Evolutionary conservation across 257 asterid genomes (phyloP), one percentile per base, ranked within the genome.

Genomic region (Nicotiana knightiana): DNA sequence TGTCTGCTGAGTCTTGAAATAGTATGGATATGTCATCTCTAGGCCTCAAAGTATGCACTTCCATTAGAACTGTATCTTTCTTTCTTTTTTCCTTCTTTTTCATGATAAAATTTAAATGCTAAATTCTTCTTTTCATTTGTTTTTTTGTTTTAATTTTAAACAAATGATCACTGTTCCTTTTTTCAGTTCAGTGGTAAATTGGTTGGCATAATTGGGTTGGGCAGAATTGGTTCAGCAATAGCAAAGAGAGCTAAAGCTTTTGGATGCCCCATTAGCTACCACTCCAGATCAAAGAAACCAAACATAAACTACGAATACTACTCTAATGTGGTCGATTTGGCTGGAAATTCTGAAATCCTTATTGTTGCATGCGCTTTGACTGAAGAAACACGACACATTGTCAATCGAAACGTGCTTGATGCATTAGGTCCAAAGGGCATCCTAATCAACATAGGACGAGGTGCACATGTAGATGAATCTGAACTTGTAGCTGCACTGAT

Each of bases 191-290:
- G 90, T 79, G 98, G 96, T 46, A 93, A 92, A 86, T 84, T 89
- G 51, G 86, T 94, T 9, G 98, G 97, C 70, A 91, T 94, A 80
- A 76, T 93, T 24, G 97, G 98, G 67, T 77, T 94, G 83, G 98
- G 98, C 77, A 90, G 97, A 84, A 94, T 94, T 5, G 98, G 98
- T 13, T 85, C 90, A 3, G 97, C 97, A 51, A 88, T 94, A 63
- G 97, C 98, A 10, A 91, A 85, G 79, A 87, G 97, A 85, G 96
- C 93, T 2, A 89, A 87, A 79, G 97, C 95, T n/a, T 94, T 94
- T 37, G 91, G 88, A 84, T 94, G 97, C 89, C 83, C 87, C 55
- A 86, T 93, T 82, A 71, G 90, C 79, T 94, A 94, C 89, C 84
- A 86, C 78, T 92, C 98, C 7, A 88, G 94, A 67, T 82, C 94